phyloP scores from a whole-genome alignment of 179 eudicot genomes.

The Dionaea muscipula region DNA sequence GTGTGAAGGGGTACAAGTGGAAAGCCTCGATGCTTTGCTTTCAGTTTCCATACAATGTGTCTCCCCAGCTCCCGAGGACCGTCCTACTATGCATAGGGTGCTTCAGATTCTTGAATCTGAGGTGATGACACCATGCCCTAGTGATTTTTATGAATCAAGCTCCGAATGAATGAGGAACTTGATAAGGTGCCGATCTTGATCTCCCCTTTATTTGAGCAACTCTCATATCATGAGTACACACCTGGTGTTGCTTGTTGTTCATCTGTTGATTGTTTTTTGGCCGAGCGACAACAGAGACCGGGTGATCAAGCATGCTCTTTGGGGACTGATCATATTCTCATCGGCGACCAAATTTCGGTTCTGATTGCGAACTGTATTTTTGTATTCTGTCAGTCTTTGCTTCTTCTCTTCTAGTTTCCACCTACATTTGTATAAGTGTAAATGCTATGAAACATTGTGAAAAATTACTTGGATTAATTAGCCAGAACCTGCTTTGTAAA shows the following conservation, averaged over 20 bases:
- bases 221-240: neutral
- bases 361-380: too few relatives aligned
- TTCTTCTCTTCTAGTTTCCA: too few relatives aligned
- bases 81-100: conserved; percentile 94
- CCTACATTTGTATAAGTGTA: too few relatives aligned
- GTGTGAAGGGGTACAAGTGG: conserved; percentile 73
- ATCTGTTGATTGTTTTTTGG: conserved; percentile 7
- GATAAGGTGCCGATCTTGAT: neutral
- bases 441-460: too few relatives aligned
- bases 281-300: neutral
- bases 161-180: conserved; percentile 55
- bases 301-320: neutral
- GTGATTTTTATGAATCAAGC: conserved; percentile 80
- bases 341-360: neutral
- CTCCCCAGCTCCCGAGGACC: conserved; percentile 79
- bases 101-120: conserved; percentile 87
- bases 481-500: too few relatives aligned
- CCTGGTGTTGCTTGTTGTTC: too few relatives aligned
- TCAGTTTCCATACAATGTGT: conserved; percentile 75
- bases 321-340: neutral
- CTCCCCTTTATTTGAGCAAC: neutral
- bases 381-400: too few relatives aligned
- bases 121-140: conserved; percentile 95
- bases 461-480: too few relatives aligned
- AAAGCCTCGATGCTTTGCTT: conserved; percentile 70